Evolutionary conservation across 1,284 basidiomycete genomes (phyloP).

Genomic region (Irpex rosettiformis): DNA sequence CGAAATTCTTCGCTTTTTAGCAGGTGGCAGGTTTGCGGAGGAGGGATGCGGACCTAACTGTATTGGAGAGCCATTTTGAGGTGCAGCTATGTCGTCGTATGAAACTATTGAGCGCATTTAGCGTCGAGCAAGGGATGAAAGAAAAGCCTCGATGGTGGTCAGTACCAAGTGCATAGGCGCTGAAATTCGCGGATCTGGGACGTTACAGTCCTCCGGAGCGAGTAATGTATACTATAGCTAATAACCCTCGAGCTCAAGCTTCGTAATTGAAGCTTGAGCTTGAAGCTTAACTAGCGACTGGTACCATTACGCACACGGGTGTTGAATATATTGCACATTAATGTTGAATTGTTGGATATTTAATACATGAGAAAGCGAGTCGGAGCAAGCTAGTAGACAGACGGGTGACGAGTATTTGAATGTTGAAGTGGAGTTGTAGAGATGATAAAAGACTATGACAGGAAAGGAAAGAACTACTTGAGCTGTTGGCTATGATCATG

Average conservation of each 20-base stretch:
- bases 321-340: no score
- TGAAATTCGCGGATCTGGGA: no score
- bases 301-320: no score
- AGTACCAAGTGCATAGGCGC: no score
- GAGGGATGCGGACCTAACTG: slow-evolving; percentile 21
- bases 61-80: slow-evolving; percentile 11
- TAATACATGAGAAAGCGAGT: background rate
- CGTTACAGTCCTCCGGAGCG: no score
- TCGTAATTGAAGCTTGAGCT: no score
- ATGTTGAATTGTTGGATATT: background rate
- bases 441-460: no score
- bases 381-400: background rate
- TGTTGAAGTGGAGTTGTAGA: background rate
- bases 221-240: no score
- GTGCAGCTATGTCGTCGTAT: slow-evolving; percentile 28
- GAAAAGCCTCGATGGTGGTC: no score
- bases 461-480: background rate
- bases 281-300: no score
- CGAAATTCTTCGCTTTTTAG: slow-evolving; percentile 28
- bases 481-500: background rate
- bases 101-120: slow-evolving; percentile 29
- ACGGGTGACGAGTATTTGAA: background rate
- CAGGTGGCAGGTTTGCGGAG: slow-evolving; percentile 19
- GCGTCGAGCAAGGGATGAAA: no score
- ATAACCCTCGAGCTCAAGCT: no score